Base-by-base conservation (phyloP, 1,139 yeast species). In the Yamadazyma pseudoaaseri region DNA sequence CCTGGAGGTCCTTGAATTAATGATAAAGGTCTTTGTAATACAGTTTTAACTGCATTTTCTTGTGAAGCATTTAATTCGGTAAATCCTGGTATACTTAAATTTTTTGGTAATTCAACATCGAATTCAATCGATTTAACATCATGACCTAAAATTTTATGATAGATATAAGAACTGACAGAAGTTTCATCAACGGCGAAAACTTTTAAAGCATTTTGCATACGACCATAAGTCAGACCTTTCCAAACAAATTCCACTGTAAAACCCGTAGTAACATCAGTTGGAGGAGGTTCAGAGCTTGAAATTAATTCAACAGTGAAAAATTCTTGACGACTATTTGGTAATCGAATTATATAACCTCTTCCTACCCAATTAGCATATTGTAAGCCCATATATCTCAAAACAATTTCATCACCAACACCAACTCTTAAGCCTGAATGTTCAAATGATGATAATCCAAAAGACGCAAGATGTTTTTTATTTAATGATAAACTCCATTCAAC, bases 1-100 rank as follows among this genome's bases (percentile, higher is more conserved):
- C 96, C 96, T 2, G 97, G 97, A n/a, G 97, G 97, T 13, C 97
- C 97, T 58, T 90, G 97, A 45, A 90, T 89, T 49, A 90, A 70
- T 6, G 95, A 79, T 28, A 90, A 66, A 2, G 96, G 96, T 47
- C 80, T 70, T 49, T 74, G 76, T 40, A 90, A 61, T 2, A 84
- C 96, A 5, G 76, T 62, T 37, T 73, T 68, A 16, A 90, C 90
- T 0, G 97, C 97, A 49, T 76, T 77, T 2, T 73, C 72, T 58
- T 90, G 97, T 1, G 96, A 86, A 13, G 67, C 67, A 54, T 90
- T 90, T 43, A 90, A 69, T 39, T 75, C 76, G 0, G 92, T 77
- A 40, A 85, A 69, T 7, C 79, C 77, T 0, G 86, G 84, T 31
- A 79, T 76, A 2, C 90, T 76, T 32, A 86, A 71, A 31, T 65